These are phyloP conservation scores for Paecilomyces dactylethromorphus DNA, from an alignment of 2,329 filamentous ascomycete species.

Conservation along the genomic window DNA sequence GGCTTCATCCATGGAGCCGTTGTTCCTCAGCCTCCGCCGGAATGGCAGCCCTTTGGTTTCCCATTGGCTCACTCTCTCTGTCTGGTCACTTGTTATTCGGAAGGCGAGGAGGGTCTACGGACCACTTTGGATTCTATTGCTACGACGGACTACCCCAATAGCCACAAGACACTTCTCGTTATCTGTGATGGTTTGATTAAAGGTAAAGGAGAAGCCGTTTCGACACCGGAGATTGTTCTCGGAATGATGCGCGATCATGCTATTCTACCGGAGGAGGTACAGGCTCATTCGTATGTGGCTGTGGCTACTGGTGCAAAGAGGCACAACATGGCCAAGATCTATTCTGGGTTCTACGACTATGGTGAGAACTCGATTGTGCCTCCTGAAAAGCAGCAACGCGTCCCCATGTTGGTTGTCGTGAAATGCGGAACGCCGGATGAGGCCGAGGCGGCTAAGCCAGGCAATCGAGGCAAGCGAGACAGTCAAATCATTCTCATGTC, in stretches of 20 bases:
- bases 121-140: conserved; percentile 94
- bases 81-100: conserved; percentile 92
- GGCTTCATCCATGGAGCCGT: conserved; percentile 97
- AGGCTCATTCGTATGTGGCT: conserved; percentile 91
- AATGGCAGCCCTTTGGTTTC: conserved; percentile 96
- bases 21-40: conserved; percentile 89
- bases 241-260: conserved; percentile 93
- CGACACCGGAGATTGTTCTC: conserved; percentile 84
- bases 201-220: conserved; percentile 77
- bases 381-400: conserved; percentile 82
- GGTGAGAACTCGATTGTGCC: conserved; percentile 74
- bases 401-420: conserved; percentile 94
- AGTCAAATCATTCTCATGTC: conserved; percentile 99
- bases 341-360: conserved; percentile 97
- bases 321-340: conserved; percentile 99
- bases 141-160: conserved; percentile 97
- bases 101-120: conserved; percentile 85
- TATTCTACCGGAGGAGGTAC: conserved; percentile 70
- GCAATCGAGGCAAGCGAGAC: conserved; percentile 97
- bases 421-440: conserved; percentile 95
- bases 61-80: conserved; percentile 91
- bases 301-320: conserved; percentile 93
- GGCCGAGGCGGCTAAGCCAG: conserved; percentile 72
- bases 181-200: conserved; percentile 98
- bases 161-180: conserved; percentile 93